These are phyloP conservation scores for Darksidea phi DNA, from an alignment of 495 filamentous ascomycete genomes.

Conservation along the genomic window DNA sequence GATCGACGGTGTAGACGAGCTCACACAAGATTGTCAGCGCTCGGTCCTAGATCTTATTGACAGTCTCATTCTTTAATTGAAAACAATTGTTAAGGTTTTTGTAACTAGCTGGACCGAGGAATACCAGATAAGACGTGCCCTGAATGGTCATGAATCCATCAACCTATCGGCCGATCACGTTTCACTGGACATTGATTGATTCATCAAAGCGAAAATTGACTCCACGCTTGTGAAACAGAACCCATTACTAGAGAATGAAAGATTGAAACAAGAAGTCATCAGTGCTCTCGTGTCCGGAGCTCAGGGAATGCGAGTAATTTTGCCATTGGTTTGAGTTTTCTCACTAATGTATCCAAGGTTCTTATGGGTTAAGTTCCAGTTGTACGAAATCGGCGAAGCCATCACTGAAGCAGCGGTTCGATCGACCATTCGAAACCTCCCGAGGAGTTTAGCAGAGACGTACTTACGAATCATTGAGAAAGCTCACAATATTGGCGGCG, in stretches of 20 bases:
- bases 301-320: slow-evolving; percentile 25
- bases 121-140: not conserved
- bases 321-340: slow-evolving; percentile 1
- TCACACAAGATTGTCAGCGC: not conserved
- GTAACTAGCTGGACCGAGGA: slow-evolving; percentile 23
- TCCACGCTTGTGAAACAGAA: not conserved
- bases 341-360: slow-evolving; percentile 23
- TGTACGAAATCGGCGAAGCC: slow-evolving; percentile 31
- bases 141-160: slow-evolving; percentile 3
- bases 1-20: slow-evolving; percentile 32
- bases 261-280: not conserved
- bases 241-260: not conserved
- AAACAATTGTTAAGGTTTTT: slow-evolving; percentile 4
- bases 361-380: slow-evolving; percentile 35
- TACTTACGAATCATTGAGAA: slow-evolving; percentile 27
- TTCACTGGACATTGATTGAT: not conserved
- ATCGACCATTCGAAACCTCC: slow-evolving; percentile 19
- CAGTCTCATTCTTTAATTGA: not conserved
- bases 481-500: slow-evolving; percentile 2
- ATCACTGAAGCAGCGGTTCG: slow-evolving; percentile 25
- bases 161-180: not conserved
- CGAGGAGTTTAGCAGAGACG: slow-evolving; percentile 30
- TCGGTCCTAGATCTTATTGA: slow-evolving; percentile 2
- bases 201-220: slow-evolving; percentile 6
- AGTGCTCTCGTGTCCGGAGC: slow-evolving; percentile 6